Conservation (phyloP, 2,329 filamentous ascomycete species). For the Cladosporium sp. region DNA sequence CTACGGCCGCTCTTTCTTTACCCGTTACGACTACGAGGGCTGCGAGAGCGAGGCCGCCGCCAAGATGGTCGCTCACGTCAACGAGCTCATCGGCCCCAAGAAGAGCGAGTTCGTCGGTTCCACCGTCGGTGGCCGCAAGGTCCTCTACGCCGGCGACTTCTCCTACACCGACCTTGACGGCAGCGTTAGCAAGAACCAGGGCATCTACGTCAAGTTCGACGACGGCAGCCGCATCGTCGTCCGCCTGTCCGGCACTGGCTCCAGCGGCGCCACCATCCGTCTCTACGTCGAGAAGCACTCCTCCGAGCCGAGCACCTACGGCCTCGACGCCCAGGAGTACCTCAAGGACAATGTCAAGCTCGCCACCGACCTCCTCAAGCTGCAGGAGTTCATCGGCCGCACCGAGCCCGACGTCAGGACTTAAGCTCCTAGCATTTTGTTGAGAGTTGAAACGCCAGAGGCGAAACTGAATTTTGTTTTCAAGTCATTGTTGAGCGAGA, state of each 20-base stretch:
- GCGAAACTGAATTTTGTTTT: neutral
- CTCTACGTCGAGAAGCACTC: slow-evolving; percentile 97
- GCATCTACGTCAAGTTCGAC: slow-evolving; percentile 89
- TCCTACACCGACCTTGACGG: slow-evolving; percentile 98
- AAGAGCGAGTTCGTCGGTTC: slow-evolving; percentile 75
- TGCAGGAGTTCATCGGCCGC: slow-evolving; percentile 88
- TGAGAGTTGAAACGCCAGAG: neutral
- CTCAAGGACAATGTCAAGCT: slow-evolving; percentile 84
- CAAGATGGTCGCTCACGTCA: slow-evolving; percentile 79
- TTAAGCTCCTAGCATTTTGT: slow-evolving; percentile 41
- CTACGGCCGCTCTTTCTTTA: slow-evolving; percentile 98
- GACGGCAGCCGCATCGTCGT: slow-evolving; percentile 94
- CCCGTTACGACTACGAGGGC: slow-evolving; percentile 96
- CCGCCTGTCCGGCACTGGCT: slow-evolving; percentile 89
- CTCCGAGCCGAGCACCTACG: slow-evolving; percentile 71
- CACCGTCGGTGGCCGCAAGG: slow-evolving; percentile 74
- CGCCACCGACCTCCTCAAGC: slow-evolving; percentile 78
- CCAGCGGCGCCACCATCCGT: slow-evolving; percentile 90
- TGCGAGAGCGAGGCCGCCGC: slow-evolving; percentile 86
- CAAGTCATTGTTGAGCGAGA: neutral
- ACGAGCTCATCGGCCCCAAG: slow-evolving; percentile 66
- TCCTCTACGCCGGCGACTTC: slow-evolving; percentile 89
- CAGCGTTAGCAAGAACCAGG: slow-evolving; percentile 91
- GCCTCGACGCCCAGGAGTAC: slow-evolving; percentile 84
- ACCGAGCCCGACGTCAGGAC: slow-evolving; percentile 97